These are phyloP conservation scores for Buddleja alternifolia DNA, from an alignment of 257 asterid species.

Conservation along the genomic window DNA sequence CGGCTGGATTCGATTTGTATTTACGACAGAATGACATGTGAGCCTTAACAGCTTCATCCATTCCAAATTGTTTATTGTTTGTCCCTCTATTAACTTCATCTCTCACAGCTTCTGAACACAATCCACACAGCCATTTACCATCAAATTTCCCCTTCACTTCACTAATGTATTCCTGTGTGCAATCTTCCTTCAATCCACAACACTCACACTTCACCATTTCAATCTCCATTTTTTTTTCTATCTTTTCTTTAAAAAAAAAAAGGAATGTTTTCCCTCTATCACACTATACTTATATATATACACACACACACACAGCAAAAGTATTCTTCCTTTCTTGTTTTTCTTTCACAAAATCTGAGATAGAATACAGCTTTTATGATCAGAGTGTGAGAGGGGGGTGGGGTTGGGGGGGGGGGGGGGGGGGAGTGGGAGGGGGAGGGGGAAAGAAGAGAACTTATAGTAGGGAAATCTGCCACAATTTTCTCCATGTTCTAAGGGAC, in stretches of 20 bases:
- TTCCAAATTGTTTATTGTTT: constrained; percentile 35
- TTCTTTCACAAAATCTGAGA: neutral
- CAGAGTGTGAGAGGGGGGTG: constrained; percentile 3
- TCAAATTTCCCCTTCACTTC: constrained; percentile 65
- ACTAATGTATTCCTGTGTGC: constrained; percentile 80
- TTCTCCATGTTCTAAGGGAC: constrained; percentile 86
- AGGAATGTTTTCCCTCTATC: no score
- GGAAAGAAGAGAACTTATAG: constrained; percentile 47
- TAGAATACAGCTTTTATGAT: neutral
- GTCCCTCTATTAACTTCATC: constrained; percentile 68
- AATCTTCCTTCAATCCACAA: constrained; percentile 90
- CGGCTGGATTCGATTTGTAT: constrained; percentile 75
- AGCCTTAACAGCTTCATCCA: constrained; percentile 80
- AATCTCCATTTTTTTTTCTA: constrained; percentile 66
- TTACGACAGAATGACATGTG: constrained; percentile 88
- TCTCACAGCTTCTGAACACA: constrained; percentile 86
- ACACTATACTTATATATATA: no score
- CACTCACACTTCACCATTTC: constrained; percentile 85
- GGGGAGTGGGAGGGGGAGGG: constrained; percentile 24
- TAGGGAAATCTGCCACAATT: constrained; percentile 63
- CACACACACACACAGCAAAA: no score
- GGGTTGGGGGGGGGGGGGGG: neutral
- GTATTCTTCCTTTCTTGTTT: neutral
- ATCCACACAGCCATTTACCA: constrained; percentile 87
- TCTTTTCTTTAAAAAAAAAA: constrained; percentile 7